Evolutionary conservation across 2,329 filamentous ascomycete species (phyloP).

Genomic region (Geosmithia putterillii): DNA sequence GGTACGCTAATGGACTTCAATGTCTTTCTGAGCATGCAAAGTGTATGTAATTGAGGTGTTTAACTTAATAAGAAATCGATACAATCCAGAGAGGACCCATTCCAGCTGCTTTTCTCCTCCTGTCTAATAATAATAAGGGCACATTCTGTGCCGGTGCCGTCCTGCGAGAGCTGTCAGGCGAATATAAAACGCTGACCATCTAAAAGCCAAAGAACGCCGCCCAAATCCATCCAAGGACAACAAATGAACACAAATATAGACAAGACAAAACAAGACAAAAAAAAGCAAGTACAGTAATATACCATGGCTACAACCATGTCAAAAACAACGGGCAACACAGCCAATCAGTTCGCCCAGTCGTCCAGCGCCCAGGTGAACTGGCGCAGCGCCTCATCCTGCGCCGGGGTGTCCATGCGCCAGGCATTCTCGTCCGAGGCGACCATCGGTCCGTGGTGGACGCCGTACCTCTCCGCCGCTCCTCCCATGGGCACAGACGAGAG

Average conservation of each 20-base stretch:
- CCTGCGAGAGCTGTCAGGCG: too few relatives aligned
- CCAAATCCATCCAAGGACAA: not conserved
- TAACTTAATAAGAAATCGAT: too few relatives aligned
- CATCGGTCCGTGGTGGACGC: not conserved
- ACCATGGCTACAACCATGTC: not conserved
- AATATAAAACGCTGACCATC: too few relatives aligned
- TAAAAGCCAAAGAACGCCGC: not conserved
- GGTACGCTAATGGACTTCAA: too few relatives aligned
- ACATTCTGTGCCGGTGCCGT: not conserved
- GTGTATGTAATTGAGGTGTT: too few relatives aligned
- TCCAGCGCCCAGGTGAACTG: not conserved
- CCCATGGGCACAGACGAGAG: not conserved
- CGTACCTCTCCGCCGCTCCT: not conserved
- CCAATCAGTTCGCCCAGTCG: not conserved
- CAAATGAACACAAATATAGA: not conserved
- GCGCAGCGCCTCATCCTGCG: not conserved
- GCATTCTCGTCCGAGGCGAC: not conserved
- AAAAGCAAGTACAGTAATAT: too few relatives aligned
- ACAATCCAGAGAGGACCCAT: too few relatives aligned
- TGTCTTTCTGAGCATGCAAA: too few relatives aligned
- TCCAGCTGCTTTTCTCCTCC: too few relatives aligned
- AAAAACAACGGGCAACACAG: not conserved
- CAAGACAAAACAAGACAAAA: not conserved
- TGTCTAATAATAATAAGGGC: not conserved
- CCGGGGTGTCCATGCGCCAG: slow-evolving; percentile 1